These are phyloP conservation scores for Penicillium sp. DNA, from an alignment of 2,329 filamentous ascomycete genomes.

Conservation along the genomic window DNA sequence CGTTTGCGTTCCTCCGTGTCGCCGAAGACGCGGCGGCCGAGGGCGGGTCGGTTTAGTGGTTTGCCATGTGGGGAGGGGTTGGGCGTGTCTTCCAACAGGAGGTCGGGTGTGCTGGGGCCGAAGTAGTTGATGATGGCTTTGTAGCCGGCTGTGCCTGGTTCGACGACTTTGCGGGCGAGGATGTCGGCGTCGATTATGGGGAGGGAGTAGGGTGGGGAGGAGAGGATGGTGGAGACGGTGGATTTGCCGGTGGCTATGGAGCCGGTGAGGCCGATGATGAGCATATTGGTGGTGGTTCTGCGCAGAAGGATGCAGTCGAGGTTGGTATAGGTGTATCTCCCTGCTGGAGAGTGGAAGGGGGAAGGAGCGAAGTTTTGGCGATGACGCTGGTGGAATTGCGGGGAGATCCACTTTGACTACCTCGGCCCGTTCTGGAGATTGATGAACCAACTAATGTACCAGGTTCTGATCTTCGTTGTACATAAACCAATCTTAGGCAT, in stretches of 20 bases:
- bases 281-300: constrained; percentile 62
- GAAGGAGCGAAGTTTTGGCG: not conserved
- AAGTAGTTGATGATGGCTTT: constrained; percentile 82
- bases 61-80: constrained; percentile 42
- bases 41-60: constrained; percentile 82
- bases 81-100: constrained; percentile 67
- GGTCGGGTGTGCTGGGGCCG: constrained; percentile 78
- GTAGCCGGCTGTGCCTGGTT: constrained; percentile 87
- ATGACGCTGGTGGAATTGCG: constrained; percentile 27
- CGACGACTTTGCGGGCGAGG: constrained; percentile 89
- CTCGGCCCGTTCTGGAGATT: constrained; percentile 29
- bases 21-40: constrained; percentile 88
- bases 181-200: constrained; percentile 94
- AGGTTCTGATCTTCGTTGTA: not conserved
- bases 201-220: constrained; percentile 78
- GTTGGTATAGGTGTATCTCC: not conserved
- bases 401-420: constrained; percentile 28
- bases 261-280: constrained; percentile 93
- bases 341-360: not conserved
- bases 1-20: constrained; percentile 70
- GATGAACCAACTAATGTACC: not conserved
- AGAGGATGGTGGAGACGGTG: constrained; percentile 85
- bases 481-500: not conserved
- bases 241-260: constrained; percentile 99
- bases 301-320: not conserved